These are phyloP conservation scores for Circinella minor DNA, from an alignment of 371 early-diverging fungal species.

Conservation along the genomic window DNA sequence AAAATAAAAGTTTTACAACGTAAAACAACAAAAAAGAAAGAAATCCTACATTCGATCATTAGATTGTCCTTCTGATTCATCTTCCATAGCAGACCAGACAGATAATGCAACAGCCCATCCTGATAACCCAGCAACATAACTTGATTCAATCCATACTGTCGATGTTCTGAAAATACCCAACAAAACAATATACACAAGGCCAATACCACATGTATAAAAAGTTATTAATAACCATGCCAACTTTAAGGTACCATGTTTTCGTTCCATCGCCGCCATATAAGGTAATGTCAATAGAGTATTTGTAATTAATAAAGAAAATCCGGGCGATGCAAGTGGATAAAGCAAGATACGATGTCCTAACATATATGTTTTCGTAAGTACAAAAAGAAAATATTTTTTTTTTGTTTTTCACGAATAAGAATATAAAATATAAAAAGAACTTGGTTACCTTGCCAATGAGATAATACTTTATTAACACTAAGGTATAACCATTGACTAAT, in stretches of 20 bases:
- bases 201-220: conserved; percentile 18
- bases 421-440: too few species aligned
- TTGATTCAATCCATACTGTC: not conserved
- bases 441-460: conserved; percentile 15
- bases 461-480: not conserved
- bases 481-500: conserved; percentile 16
- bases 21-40: too few species aligned
- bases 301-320: conserved; percentile 19
- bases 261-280: conserved; percentile 23
- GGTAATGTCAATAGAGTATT: conserved; percentile 26
- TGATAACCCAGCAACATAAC: conserved; percentile 25
- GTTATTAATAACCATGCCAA: conserved; percentile 17
- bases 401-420: too few species aligned
- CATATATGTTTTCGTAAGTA: too few species aligned
- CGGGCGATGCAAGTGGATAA: conserved; percentile 25
- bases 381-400: too few species aligned
- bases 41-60: conserved; percentile 28
- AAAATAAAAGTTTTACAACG: too few species aligned
- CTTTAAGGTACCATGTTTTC: conserved; percentile 22
- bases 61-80: conserved; percentile 18
- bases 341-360: conserved; percentile 24
- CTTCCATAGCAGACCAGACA: conserved; percentile 27
- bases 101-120: conserved; percentile 29
- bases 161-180: conserved; percentile 4
- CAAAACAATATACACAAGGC: conserved; percentile 6